Base-by-base conservation (phyloP, 495 filamentous ascomycete species). In the Trichoderma parareesei region DNA sequence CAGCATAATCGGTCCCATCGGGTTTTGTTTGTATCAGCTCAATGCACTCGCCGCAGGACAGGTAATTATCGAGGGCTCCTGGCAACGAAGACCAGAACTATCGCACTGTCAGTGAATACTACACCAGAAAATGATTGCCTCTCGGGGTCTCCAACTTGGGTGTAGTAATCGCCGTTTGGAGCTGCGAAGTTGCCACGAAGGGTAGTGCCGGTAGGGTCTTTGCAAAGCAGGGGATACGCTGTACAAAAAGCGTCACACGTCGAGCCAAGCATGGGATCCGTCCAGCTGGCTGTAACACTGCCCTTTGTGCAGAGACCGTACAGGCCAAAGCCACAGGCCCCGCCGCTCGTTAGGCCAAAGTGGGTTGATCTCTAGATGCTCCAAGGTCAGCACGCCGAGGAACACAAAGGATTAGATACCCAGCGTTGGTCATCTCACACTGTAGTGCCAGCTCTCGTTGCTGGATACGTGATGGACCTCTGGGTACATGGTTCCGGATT, bases 401-500 rank as follows among this genome's bases (percentile, higher is more conserved):
- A 7, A 41, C 0, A 11, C 40, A 37, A 5, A 8, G 27, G 27
- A 27, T 27, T 57, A 37, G 20, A 35, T 37, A 5, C 53, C 11
- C 8, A 3, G 8, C 13, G 11, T 27, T 4, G 37, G 14, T 11
- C 1, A 27, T 13, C 53, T 57, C 37, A 57, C 53, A 38, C 53
- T 57, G 6, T 57, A 57, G 27, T 57, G 53, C 53, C 53, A 57
- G 16, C 1, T 37, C 27, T 57, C 53, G 5, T 57, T 37, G 37
- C 9, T 37, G 14, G 20, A 35, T 5, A 57, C 53, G 14, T 33
- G 20, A 16, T 35, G 20, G 53, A 57, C 53, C 37, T 57, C 53
- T 14, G 53, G 53, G 13, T 57, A 57, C 53, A 57, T 57, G 11
- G 53, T 57, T 57, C 53, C 53, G 33, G 53, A 57, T 57, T 37